These are phyloP conservation scores for Botrytis paeoniae DNA, from an alignment of 2,329 filamentous ascomycete species.

Conservation along the genomic window DNA sequence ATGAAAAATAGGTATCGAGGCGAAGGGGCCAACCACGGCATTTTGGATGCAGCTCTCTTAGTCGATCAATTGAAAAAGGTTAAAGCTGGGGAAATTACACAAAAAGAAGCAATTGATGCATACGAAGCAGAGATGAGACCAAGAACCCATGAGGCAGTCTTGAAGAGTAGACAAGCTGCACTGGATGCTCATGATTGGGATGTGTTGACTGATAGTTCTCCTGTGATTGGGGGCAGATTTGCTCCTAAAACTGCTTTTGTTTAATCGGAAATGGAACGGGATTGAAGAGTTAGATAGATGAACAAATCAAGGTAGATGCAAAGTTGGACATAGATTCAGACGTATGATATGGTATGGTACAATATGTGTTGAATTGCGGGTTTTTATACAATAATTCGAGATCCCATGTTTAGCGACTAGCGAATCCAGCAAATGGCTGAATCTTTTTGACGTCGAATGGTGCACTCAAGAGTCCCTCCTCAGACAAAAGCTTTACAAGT, in stretches of 20 bases:
- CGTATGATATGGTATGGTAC: too few species aligned
- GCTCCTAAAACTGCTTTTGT: conserved; percentile 8
- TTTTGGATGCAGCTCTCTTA: conserved; percentile 51
- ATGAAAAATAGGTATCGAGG: conserved; percentile 42
- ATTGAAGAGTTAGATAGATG: not conserved
- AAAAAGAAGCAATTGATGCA: conserved; percentile 42
- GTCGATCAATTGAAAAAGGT: conserved; percentile 35
- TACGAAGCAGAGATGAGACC: conserved; percentile 48
- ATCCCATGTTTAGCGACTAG: conserved; percentile 1
- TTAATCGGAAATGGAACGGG: not conserved
- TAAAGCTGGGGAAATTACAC: conserved; percentile 19
- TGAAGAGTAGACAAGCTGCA: conserved; percentile 52
- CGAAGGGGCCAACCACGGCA: conserved; percentile 56
- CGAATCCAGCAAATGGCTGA: conserved; percentile 4
- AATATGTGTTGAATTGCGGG: not conserved
- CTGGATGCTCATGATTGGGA: conserved; percentile 53
- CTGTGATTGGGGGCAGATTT: conserved; percentile 39
- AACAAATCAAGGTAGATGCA: not conserved
- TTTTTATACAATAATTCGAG: not conserved
- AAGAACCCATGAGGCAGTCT: conserved; percentile 46
- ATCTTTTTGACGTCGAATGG: conserved; percentile 7
- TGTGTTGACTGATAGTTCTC: conserved; percentile 42
- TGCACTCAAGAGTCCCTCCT: conserved; percentile 1
- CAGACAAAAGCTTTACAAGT: not conserved
- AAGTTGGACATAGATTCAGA: not conserved